Conservation (phyloP, 331 rosid species). For the Saraca asoca region DNA sequence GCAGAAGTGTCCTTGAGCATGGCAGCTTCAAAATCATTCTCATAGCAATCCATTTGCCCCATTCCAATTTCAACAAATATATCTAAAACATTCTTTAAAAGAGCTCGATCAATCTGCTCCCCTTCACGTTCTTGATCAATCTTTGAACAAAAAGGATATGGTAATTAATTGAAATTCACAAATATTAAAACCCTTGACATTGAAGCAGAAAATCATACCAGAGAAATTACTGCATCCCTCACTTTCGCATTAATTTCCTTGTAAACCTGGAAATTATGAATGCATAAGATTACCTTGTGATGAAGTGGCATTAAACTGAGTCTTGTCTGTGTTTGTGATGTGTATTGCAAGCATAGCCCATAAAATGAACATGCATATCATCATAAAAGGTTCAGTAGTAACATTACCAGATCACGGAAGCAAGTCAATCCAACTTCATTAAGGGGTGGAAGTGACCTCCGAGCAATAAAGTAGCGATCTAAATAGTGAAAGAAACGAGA, state of each 20-base stretch:
- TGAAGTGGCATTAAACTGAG: constrained; percentile 16
- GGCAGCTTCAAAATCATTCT: constrained; percentile 68
- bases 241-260: constrained; percentile 76
- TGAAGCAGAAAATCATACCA: constrained; percentile 53
- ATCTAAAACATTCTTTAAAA: constrained; percentile 80
- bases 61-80: constrained; percentile 93
- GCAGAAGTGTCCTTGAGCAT: constrained; percentile 77
- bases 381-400: constrained; percentile 12
- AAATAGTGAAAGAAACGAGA: constrained; percentile 83
- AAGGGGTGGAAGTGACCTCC: constrained; percentile 82
- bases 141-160: constrained; percentile 34
- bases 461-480: constrained; percentile 82
- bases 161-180: constrained; percentile 17
- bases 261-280: constrained; percentile 63
- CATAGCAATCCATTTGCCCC: constrained; percentile 86
- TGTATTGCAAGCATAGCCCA: constrained; percentile 5
- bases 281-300: constrained; percentile 14
- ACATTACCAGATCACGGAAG: constrained; percentile 77
- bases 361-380: constrained; percentile 10
- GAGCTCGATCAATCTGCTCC: constrained; percentile 87
- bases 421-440: constrained; percentile 83
- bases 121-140: constrained; percentile 92
- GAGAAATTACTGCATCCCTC: constrained; percentile 81
- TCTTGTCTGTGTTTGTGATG: too few species aligned
- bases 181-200: constrained; percentile 6